Evolutionary conservation across 2,329 filamentous ascomycete genomes (phyloP).

Genomic region (Venturiaceae sp.): DNA sequence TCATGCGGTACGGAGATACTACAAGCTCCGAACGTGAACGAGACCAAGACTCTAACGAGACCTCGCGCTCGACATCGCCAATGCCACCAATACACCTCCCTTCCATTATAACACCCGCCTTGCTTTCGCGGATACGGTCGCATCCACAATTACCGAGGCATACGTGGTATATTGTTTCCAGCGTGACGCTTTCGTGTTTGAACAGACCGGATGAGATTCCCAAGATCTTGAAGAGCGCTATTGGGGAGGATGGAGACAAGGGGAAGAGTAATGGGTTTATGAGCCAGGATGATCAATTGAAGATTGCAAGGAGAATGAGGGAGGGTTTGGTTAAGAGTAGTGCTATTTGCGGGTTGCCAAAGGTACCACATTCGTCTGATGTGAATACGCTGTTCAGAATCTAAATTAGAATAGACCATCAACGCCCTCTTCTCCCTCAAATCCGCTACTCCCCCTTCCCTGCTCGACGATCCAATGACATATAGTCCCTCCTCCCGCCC

Average conservation of each 20-base stretch:
- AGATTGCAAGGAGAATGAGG: slow-evolving; percentile 36
- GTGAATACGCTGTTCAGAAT: slow-evolving; percentile 6
- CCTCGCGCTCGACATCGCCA: background rate
- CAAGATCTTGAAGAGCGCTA: slow-evolving; percentile 32
- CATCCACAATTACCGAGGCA: slow-evolving; percentile 33
- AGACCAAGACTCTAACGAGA: background rate
- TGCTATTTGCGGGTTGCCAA: slow-evolving; percentile 40
- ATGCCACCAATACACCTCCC: slow-evolving; percentile 12
- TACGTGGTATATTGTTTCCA: slow-evolving; percentile 40
- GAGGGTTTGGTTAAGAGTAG: slow-evolving; percentile 41
- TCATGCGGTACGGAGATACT: background rate
- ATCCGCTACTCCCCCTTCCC: slow-evolving; percentile 29
- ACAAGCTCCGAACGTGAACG: background rate
- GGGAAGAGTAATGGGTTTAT: background rate
- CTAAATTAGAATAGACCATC: slow-evolving; percentile 12
- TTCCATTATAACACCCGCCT: slow-evolving; percentile 28
- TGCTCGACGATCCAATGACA: slow-evolving; percentile 29
- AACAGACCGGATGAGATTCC: slow-evolving; percentile 41
- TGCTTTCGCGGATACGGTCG: slow-evolving; percentile 32
- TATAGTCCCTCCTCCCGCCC: slow-evolving; percentile 30
- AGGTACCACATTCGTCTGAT: slow-evolving; percentile 24
- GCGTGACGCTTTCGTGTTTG: slow-evolving; percentile 35
- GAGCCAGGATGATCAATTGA: slow-evolving; percentile 26
- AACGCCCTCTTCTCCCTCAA: slow-evolving; percentile 35
- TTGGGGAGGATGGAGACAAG: slow-evolving; percentile 19